phyloP scores from a whole-genome alignment of 345 rosid genomes.

The Durio zibethinus region DNA sequence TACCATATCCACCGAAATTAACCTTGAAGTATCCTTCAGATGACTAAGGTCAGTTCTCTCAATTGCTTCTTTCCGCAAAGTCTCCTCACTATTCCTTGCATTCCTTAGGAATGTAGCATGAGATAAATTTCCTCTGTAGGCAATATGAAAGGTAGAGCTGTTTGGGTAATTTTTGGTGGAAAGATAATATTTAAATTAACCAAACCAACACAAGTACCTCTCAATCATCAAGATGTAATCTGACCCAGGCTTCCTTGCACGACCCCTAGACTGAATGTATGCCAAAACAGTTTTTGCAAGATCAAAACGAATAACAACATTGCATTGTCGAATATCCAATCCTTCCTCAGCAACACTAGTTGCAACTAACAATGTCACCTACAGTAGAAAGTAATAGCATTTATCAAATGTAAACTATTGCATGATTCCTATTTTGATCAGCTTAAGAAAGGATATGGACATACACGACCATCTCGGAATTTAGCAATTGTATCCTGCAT shows the following conservation, averaged over 20 bases:
- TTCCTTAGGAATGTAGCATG: constrained; percentile 89
- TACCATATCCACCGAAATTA: constrained; percentile 62
- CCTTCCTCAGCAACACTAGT: constrained; percentile 99
- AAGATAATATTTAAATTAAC: constrained; percentile 3
- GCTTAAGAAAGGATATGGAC: constrained; percentile 21
- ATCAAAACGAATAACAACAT: constrained; percentile 96
- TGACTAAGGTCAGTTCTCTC: constrained; percentile 97
- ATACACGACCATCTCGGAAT: constrained; percentile 96
- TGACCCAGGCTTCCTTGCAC: constrained; percentile 99
- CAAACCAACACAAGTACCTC: constrained; percentile 47
- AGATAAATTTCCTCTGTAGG: constrained; percentile 71
- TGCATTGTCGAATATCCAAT: constrained; percentile 97
- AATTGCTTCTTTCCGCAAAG: constrained; percentile 90
- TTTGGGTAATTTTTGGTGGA: not conserved
- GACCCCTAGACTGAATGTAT: constrained; percentile 96
- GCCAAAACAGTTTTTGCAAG: constrained; percentile 99
- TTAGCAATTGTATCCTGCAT: constrained; percentile 93
- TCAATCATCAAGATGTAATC: constrained; percentile 98
- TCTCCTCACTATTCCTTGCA: constrained; percentile 98
- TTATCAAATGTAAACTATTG: constrained; percentile 11
- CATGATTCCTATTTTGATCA: constrained; percentile 7
- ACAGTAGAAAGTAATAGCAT: constrained; percentile 21
- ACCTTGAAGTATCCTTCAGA: constrained; percentile 83
- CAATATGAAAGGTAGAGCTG: not conserved
- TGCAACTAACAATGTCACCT: constrained; percentile 94